phyloP scores from a whole-genome alignment of 2,329 filamentous ascomycete genomes.

The Neurospora sp. region DNA sequence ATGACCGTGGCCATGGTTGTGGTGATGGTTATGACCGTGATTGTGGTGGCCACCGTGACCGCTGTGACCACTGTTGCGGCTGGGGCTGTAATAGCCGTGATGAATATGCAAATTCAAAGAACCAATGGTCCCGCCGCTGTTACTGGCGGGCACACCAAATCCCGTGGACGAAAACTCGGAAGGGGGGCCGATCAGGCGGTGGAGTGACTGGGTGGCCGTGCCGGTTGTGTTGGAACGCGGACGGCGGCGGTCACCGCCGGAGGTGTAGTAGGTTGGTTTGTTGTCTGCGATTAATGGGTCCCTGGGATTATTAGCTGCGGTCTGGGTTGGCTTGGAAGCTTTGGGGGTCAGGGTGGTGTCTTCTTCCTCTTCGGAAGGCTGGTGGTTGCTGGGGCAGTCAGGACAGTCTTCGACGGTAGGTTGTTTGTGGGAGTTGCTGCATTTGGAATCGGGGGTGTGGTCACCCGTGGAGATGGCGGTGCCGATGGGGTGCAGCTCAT shows the following conservation, averaged over 20 bases:
- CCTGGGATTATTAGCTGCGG: neutral
- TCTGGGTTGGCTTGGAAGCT: neutral
- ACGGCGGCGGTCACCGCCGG: neutral
- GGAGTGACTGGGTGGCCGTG: neutral
- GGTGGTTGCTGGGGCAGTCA: neutral
- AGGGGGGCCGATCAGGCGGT: neutral
- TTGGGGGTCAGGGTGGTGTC: neutral
- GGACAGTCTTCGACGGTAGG: neutral
- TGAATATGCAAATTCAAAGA: neutral
- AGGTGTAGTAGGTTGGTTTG: neutral
- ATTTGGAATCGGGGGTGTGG: neutral
- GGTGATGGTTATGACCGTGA: neutral
- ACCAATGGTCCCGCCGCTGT: neutral
- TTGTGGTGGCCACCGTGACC: too few species aligned
- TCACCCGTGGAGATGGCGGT: neutral
- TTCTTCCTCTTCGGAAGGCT: neutral
- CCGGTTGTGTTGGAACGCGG: neutral
- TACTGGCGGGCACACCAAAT: neutral
- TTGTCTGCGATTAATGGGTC: neutral
- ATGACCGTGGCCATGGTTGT: neutral
- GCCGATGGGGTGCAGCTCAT: neutral
- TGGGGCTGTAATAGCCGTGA: neutral
- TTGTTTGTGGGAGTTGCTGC: neutral
- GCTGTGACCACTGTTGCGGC: neutral
- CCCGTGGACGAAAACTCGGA: neutral